phyloP scores from a whole-genome alignment of 225 moss, liverwort and hornwort species.

The Asterella californica region DNA sequence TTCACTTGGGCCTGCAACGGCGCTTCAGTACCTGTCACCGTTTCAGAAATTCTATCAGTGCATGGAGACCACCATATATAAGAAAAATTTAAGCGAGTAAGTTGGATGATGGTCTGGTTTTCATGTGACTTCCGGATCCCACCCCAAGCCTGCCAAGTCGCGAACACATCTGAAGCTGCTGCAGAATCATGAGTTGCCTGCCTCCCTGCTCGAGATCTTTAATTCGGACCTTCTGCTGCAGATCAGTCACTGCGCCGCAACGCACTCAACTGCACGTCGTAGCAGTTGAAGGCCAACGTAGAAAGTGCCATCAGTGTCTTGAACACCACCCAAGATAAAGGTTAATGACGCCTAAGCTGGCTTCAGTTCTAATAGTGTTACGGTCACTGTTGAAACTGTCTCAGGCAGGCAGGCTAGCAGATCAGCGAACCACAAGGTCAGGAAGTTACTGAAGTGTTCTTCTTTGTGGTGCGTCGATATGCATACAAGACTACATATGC shows the following conservation, averaged over 20 bases:
- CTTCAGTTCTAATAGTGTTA: neutral
- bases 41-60: neutral
- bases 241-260: neutral
- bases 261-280: constrained; percentile 3
- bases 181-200: neutral
- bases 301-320: neutral
- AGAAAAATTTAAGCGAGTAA: neutral
- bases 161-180: neutral
- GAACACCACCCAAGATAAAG: neutral
- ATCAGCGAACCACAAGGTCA: neutral
- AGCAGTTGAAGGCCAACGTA: neutral
- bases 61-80: neutral
- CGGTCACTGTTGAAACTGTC: neutral
- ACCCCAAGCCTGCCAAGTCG: neutral
- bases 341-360: neutral
- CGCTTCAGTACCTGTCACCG: neutral
- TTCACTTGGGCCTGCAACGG: neutral
- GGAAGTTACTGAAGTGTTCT: neutral
- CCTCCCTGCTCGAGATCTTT: neutral
- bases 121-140: neutral
- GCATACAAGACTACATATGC: too few relatives aligned
- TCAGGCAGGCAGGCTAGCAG: neutral
- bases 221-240: neutral
- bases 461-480: neutral
- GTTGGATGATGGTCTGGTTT: neutral